phyloP scores from a whole-genome alignment of 148 eudicot genomes.

The Amaranthus cruentus region DNA sequence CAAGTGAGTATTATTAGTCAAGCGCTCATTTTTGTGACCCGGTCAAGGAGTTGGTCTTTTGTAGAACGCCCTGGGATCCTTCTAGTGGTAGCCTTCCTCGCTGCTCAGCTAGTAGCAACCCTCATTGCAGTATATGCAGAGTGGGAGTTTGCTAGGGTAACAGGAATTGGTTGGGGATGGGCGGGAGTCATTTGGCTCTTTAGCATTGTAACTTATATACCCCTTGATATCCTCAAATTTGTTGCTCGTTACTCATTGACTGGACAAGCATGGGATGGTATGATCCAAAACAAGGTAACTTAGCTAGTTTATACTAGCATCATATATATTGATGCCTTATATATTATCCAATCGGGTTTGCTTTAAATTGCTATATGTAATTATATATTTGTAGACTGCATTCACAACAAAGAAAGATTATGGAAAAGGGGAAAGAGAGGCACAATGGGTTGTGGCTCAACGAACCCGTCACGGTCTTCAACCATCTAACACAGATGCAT shows the following conservation, averaged over 20 bases:
- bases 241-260: conserved; percentile 41
- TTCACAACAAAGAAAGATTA: conserved; percentile 56
- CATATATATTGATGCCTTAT: no score
- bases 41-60: conserved; percentile 84
- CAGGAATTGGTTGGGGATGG: conserved; percentile 87
- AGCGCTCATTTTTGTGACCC: conserved; percentile 86
- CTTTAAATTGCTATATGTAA: background rate
- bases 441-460: conserved; percentile 53
- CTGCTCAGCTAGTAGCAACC: conserved; percentile 83
- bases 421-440: conserved; percentile 59
- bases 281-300: conserved; percentile 46
- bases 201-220: conserved; percentile 67
- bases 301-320: background rate
- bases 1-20: conserved; percentile 96
- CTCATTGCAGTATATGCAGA: conserved; percentile 67
- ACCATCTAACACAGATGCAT: conserved; percentile 14
- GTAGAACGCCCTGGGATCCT: conserved; percentile 69
- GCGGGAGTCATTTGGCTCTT: conserved; percentile 84
- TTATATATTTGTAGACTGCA: conserved; percentile 28
- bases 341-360: background rate
- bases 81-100: conserved; percentile 54
- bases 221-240: conserved; percentile 77
- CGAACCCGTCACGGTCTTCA: conserved; percentile 58
- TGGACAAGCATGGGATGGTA: conserved; percentile 51
- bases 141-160: conserved; percentile 65